These are phyloP conservation scores for Phyllosticta paracitricarpa DNA, from an alignment of 2,329 filamentous ascomycete genomes.

Conservation along the genomic window DNA sequence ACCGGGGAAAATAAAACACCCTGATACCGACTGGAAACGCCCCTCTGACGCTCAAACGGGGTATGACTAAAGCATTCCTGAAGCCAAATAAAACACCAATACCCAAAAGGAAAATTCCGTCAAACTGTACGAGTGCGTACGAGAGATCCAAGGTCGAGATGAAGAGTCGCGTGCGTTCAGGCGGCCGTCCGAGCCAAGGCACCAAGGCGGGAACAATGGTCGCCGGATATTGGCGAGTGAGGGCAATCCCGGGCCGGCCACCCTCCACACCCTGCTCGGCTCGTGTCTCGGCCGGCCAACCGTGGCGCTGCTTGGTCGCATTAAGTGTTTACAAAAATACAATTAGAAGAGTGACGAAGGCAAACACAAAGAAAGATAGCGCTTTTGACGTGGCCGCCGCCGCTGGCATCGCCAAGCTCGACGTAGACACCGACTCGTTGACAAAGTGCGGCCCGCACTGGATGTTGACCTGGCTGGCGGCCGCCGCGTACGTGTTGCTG, in stretches of 20 bases:
- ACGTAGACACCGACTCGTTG: slow-evolving; percentile 37
- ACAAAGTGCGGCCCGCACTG: slow-evolving; percentile 48
- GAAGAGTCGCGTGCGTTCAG: background rate
- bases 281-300: background rate
- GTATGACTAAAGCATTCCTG: background rate
- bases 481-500: slow-evolving; percentile 56
- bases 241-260: background rate
- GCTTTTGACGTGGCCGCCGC: background rate
- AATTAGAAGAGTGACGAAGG: slow-evolving; percentile 1
- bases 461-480: slow-evolving; percentile 64
- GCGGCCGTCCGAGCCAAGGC: background rate
- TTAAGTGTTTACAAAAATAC: background rate
- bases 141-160: background rate
- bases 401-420: slow-evolving; percentile 18
- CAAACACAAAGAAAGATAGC: slow-evolving; percentile 2
- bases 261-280: background rate
- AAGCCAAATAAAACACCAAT: background rate
- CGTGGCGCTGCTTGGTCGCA: background rate
- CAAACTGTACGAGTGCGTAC: background rate
- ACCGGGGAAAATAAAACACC: background rate
- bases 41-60: background rate
- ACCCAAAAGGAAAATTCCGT: background rate
- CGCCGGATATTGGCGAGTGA: background rate
- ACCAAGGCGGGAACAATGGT: background rate
- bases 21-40: background rate